Base-by-base conservation (phyloP, 257 asterid genomes). In the Marsdenia floribunda region DNA sequence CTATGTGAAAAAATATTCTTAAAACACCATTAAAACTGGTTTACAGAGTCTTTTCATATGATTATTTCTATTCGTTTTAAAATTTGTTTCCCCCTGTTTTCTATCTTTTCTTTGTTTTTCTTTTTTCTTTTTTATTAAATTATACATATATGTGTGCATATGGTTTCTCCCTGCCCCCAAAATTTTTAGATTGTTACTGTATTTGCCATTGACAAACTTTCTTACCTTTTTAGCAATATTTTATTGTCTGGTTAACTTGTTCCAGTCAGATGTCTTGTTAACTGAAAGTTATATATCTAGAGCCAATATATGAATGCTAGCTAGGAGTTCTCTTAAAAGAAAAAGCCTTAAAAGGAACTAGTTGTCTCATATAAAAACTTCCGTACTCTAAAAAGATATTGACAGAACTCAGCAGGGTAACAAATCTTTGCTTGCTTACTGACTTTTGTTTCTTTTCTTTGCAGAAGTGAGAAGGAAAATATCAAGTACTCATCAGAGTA, bases 391-490 rank as follows among this genome's bases (percentile, higher is more conserved):
- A 11, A 47, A 19, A 11, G 46, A 46, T 18, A 22, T 37, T n/a
- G 15, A 44, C 19, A 6, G 60, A 68, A 33, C 1, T 40, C n/a
- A 67, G 26, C 21, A 8, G 29, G 47, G n/a, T 68, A 6, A 6
- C 47, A 18, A 13, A 50, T 74, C 60, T 11, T 50, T 22, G 60
- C 22, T 60, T 76, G 72, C 80, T 70, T 57, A 58, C n/a, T 24
- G 33, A 42, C 37, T 44, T 52, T 71, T 42, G 81, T 72, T 78
- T 73, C 77, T 66, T 72, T 78, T 73, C 77, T 66, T 60, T 86
- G 86, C 81, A 93, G 97, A 85, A 71, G 73, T 85, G 83, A 87
- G 87, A 84, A 87, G 95, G 85, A 88, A 85, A 80, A 79, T 93
- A 74, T 87, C 93, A 75, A 80, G 80, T 63, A 78, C 82, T 67